Base-by-base conservation (phyloP, 2,329 filamentous ascomycete genomes). In the Fusarium newnesense region DNA sequence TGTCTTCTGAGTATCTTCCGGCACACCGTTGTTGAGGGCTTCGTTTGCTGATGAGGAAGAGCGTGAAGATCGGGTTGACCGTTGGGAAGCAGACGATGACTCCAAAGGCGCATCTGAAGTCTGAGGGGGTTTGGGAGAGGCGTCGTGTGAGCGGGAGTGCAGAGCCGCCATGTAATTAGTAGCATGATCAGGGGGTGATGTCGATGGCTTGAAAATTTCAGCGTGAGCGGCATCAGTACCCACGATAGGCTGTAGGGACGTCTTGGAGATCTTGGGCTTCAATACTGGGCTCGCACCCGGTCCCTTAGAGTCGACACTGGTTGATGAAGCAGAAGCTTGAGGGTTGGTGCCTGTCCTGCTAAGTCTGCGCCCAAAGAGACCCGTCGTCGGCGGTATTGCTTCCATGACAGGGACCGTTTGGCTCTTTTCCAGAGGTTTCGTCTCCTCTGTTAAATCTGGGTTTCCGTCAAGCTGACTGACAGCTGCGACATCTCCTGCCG, bases 151-250 rank as follows among this genome's bases (percentile, higher is more conserved):
- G 24, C 88, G 86, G 24, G 85, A 88, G n/a, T 92, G 90, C 43
- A 94, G 84, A 43, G 90, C 90, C 61, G 91, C 91, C 86, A 95
- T 94, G 32, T 88, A 86, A 72, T 85, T 88, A 28, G 87, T 86
- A 30, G 92, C 92, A 77, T 90, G 86, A 42, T 90, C 88, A 4
- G 88, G 87, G 9, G 87, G 86, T 37, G 87, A 88, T 4, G 85
- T 85, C 8, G 86, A 88, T 19, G 87, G 85, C 68, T 88, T 89
- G 73, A 89, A 88, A 18, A 90, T 85, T 68, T 94, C 92, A 26
- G 90, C 90, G 70, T 92, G 91, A 2, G 89, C 87, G 39, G 88
- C 86, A 75, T 94, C 91, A 2, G 91, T 90, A 36, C 89, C 90
- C 11, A 95, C 88, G 26, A 91, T 84, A 4, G 93, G 91, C 61